Conservation (phyloP, 139 green algal genomes). For the Coelastrella sp. region DNA sequence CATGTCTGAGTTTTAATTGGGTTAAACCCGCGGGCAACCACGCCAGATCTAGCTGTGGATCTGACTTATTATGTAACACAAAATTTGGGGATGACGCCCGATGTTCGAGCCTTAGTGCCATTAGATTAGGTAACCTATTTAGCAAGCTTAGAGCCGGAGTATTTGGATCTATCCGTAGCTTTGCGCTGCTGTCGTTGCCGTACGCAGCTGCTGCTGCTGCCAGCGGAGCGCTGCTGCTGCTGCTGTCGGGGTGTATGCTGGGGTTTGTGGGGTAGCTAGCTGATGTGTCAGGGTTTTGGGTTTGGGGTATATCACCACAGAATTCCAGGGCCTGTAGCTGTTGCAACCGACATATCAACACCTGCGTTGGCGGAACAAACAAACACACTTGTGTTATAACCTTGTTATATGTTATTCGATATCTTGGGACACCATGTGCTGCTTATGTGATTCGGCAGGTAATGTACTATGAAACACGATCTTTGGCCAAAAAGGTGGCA, state of each 20-base stretch:
- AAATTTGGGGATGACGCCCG: not conserved
- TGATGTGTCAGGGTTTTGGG: not conserved
- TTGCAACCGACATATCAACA: conserved; percentile 1
- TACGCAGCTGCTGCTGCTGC: conserved; percentile 9
- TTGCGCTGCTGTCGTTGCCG: not conserved
- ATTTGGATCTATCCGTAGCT: not conserved
- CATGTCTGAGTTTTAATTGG: not conserved
- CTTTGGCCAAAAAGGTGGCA: no score
- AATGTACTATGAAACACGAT: no score
- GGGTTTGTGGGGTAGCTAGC: not conserved
- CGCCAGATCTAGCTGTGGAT: conserved; percentile 2
- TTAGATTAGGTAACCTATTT: not conserved
- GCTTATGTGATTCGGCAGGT: no score
- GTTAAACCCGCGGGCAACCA: conserved; percentile 18
- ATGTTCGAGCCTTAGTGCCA: not conserved
- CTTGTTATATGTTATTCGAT: no score
- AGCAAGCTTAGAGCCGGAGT: not conserved
- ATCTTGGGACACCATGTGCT: no score
- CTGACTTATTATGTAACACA: not conserved
- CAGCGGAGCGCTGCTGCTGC: not conserved
- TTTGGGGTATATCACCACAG: not conserved
- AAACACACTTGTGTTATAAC: not conserved
- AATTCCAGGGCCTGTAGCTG: not conserved
- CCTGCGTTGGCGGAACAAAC: not conserved
- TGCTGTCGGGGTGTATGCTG: not conserved